phyloP scores from a whole-genome alignment of 225 moss, liverwort and hornwort species.

The Climacium dendroides region DNA sequence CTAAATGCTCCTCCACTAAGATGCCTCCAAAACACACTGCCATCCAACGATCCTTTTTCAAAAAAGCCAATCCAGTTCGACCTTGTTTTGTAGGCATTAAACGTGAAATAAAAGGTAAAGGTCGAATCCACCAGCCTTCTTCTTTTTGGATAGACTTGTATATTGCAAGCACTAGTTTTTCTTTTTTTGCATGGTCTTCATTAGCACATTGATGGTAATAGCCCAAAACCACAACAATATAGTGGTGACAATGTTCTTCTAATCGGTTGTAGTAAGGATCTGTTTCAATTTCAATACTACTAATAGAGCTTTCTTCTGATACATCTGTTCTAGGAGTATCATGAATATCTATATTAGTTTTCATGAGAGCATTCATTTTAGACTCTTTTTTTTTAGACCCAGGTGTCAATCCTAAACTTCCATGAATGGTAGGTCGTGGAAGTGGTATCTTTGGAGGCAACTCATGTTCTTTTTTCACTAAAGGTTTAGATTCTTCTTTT shows the following conservation, averaged over 20 bases:
- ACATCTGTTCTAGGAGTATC: background rate
- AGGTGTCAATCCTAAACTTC: background rate
- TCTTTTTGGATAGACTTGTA: constrained; percentile 19
- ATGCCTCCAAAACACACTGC: constrained; percentile 10
- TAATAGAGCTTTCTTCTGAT: background rate
- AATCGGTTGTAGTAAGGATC: constrained; percentile 4
- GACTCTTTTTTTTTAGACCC: background rate
- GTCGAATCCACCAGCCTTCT: constrained; percentile 12
- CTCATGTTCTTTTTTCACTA: background rate
- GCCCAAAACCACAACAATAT: constrained; percentile 10
- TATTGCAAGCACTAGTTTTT: constrained; percentile 10
- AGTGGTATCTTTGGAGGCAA: background rate
- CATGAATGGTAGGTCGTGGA: background rate
- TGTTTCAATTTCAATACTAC: constrained; percentile 5
- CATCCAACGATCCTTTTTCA: constrained; percentile 4
- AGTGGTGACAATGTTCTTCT: constrained; percentile 20
- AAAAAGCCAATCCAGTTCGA: background rate
- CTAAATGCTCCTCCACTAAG: background rate
- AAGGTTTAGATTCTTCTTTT: background rate
- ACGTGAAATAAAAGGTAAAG: constrained; percentile 9
- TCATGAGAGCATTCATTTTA: background rate
- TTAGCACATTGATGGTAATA: constrained; percentile 1
- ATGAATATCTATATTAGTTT: background rate
- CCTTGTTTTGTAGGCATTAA: constrained; percentile 22
- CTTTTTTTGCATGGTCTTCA: background rate